Evolutionary conservation across 345 rosid genomes (phyloP).

Genomic region (Populus alba): DNA sequence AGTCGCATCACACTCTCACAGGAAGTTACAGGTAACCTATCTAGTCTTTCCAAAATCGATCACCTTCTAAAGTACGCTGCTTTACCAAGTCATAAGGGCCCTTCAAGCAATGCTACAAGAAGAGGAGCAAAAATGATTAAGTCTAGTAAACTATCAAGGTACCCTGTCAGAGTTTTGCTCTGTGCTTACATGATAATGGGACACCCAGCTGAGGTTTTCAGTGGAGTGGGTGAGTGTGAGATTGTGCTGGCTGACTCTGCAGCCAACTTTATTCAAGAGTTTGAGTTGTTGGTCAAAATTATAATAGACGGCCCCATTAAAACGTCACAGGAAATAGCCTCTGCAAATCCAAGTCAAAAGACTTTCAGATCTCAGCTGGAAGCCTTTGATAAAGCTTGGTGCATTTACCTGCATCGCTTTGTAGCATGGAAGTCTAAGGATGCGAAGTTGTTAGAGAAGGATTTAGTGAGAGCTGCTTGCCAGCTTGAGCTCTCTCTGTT

Average conservation of each 20-base stretch:
- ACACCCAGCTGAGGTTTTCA: slow-evolving; percentile 84
- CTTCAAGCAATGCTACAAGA: slow-evolving; percentile 24
- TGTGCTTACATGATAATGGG: slow-evolving; percentile 90
- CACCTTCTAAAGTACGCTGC: slow-evolving; percentile 75
- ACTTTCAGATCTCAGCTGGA: slow-evolving; percentile 73
- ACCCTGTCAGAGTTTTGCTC: slow-evolving; percentile 74
- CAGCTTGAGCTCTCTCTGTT: slow-evolving; percentile 95
- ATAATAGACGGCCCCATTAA: slow-evolving; percentile 60
- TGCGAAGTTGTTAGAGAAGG: slow-evolving; percentile 73
- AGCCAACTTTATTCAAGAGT: slow-evolving; percentile 49
- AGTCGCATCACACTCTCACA: slow-evolving; percentile 56
- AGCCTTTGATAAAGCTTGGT: slow-evolving; percentile 80
- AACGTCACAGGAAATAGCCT: slow-evolving; percentile 36
- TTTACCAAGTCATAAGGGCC: slow-evolving; percentile 46
- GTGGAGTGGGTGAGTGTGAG: slow-evolving; percentile 71
- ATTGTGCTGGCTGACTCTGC: slow-evolving; percentile 61
- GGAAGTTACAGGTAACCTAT: slow-evolving; percentile 26
- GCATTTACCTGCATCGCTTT: slow-evolving; percentile 65
- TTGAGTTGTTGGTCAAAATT: slow-evolving; percentile 65
- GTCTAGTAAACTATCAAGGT: slow-evolving; percentile 49
- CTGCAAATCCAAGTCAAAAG: slow-evolving; percentile 28
- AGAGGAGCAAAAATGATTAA: slow-evolving; percentile 45
- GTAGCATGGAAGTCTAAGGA: slow-evolving; percentile 91
- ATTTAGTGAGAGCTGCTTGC: slow-evolving; percentile 87
- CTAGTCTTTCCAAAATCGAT: slow-evolving; percentile 59